A percentile compares a stretch with the other conserved stretches of the same genome.
Evolutionary conservation across 2,329 filamentous ascomycete genomes (phyloP).

Genomic region (Penicillium paneum): DNA sequence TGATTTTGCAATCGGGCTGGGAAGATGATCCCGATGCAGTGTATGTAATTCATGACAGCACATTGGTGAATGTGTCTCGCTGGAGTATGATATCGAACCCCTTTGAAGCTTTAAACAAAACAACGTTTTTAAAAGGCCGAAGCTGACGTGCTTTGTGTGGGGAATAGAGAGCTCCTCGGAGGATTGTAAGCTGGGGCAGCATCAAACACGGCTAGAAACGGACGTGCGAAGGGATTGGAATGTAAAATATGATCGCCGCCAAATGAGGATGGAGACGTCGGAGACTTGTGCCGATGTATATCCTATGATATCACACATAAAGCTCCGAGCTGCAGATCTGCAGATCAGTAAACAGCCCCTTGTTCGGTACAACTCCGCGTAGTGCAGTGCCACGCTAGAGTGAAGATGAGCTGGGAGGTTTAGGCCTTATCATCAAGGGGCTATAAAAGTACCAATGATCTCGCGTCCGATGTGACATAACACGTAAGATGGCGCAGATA

Average conservation of each 20-base stretch:
- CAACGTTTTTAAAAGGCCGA: slow-evolving; percentile 1
- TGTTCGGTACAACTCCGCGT: background rate
- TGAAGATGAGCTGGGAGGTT: background rate
- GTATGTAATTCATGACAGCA: background rate
- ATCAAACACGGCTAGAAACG: slow-evolving; percentile 15
- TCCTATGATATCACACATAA: slow-evolving; percentile 6
- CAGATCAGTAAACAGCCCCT: background rate
- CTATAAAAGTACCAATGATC: background rate
- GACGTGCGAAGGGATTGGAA: slow-evolving; percentile 18
- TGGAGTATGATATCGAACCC: background rate
- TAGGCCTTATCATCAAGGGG: slow-evolving; percentile 1
- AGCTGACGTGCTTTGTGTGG: slow-evolving; percentile 20
- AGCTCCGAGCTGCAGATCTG: slow-evolving; percentile 2
- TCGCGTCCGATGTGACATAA: background rate
- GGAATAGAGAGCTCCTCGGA: slow-evolving; percentile 15
- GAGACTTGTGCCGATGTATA: slow-evolving; percentile 3
- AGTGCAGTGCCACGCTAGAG: slow-evolving; percentile 4
- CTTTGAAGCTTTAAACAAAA: background rate
- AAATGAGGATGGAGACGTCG: background rate
- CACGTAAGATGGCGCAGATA: background rate
- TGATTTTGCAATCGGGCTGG: slow-evolving; percentile 3
- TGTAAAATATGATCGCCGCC: slow-evolving; percentile 10
- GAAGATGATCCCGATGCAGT: background rate
- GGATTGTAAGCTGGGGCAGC: slow-evolving; percentile 3
- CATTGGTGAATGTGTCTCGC: background rate